A percentile compares a stretch with the other conserved stretches of the same genome.
These are phyloP conservation scores for Medicago lupulina DNA, from an alignment of 306 rosid species.

Conservation along the genomic window DNA sequence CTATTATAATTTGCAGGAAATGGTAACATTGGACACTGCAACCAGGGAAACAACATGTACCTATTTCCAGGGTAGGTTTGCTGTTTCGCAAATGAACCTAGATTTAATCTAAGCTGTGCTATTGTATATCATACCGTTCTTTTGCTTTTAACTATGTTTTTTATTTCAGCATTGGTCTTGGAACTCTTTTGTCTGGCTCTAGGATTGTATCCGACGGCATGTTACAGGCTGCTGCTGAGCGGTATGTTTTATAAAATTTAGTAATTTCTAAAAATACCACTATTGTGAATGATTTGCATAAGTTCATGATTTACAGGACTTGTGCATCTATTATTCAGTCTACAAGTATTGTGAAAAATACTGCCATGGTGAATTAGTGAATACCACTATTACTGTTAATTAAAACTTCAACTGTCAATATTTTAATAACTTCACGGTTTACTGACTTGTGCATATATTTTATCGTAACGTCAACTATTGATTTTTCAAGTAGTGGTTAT, in stretches of 20 bases:
- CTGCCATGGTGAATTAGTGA: not conserved
- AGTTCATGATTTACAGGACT: not conserved
- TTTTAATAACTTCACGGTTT: constrained; percentile 2
- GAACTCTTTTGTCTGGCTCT: constrained; percentile 90
- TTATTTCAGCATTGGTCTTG: constrained; percentile 93
- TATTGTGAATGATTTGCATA: not conserved
- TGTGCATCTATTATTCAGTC: not conserved
- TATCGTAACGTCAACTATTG: not conserved
- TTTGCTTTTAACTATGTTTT: constrained; percentile 22
- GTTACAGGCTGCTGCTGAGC: constrained; percentile 98
- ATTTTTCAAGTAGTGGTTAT: not conserved
- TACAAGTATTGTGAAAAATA: not conserved
- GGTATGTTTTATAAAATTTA: constrained; percentile 59
- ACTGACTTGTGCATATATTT: not conserved
- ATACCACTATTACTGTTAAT: not conserved
- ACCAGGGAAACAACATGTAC: constrained; percentile 99
- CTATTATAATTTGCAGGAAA: constrained; percentile 60
- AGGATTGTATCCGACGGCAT: constrained; percentile 88
- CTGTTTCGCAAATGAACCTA: constrained; percentile 26
- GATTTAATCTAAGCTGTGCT: constrained; percentile 18
- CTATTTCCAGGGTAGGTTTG: constrained; percentile 95
- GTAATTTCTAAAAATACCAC: constrained; percentile 28
- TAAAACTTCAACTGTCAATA: not conserved
- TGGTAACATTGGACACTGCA: constrained; percentile 89
- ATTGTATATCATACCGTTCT: constrained; percentile 1